These are phyloP conservation scores for Aquilaria malaccensis DNA, from an alignment of 345 rosid genomes.

Conservation along the genomic window DNA sequence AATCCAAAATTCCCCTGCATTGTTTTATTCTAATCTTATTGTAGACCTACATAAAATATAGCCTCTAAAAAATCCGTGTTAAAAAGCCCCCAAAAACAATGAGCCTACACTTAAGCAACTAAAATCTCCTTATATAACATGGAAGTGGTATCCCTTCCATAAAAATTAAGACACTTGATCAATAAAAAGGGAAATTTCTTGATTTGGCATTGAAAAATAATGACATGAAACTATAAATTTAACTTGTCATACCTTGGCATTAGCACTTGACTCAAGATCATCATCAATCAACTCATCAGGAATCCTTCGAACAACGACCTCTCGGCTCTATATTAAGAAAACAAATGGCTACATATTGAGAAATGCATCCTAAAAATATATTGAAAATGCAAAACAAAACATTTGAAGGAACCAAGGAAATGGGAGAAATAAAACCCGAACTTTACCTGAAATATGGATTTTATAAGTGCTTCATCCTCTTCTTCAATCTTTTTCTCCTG, in stretches of 20 bases:
- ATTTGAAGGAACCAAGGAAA: background rate
- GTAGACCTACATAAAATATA: no score
- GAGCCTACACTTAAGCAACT: background rate
- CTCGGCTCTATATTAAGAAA: conserved; percentile 27
- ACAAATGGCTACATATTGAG: background rate
- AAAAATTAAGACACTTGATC: background rate
- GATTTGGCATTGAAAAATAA: background rate
- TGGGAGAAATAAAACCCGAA: background rate
- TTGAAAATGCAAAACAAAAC: background rate
- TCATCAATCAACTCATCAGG: conserved; percentile 45
- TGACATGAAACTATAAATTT: conserved; percentile 19
- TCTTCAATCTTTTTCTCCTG: conserved; percentile 58
- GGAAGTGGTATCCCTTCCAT: background rate
- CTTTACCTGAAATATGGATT: conserved; percentile 51
- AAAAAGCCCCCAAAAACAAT: background rate
- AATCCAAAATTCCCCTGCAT: no score
- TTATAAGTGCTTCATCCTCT: conserved; percentile 70
- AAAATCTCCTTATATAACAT: background rate
- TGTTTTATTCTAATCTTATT: no score
- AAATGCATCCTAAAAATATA: conserved; percentile 5
- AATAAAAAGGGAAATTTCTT: background rate
- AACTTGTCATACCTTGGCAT: conserved; percentile 11
- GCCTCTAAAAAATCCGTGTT: no score
- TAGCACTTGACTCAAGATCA: conserved; percentile 25
- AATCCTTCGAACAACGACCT: conserved; percentile 51